phyloP scores from a whole-genome alignment of 2,329 filamentous ascomycete genomes.

The Fusarium xyrophilum region DNA sequence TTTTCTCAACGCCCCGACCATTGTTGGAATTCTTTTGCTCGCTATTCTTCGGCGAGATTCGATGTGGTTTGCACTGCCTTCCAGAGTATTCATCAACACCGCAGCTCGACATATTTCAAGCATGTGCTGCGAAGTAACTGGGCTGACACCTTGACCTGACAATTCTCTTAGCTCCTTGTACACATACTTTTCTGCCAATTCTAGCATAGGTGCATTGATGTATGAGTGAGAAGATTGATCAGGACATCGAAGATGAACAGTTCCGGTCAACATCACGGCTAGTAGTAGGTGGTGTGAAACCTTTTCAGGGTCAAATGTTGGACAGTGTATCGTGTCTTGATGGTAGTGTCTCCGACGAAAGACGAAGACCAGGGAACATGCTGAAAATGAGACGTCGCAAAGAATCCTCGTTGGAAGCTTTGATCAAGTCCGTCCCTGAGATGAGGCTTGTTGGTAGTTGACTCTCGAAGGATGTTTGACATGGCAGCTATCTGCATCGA shows the following conservation, averaged over 20 bases:
- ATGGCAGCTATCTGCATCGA: background rate
- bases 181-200: slow-evolving; percentile 23
- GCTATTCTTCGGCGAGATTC: slow-evolving; percentile 9
- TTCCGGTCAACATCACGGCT: background rate
- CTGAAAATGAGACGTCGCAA: slow-evolving; percentile 6
- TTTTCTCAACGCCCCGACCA: slow-evolving; percentile 11
- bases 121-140: background rate
- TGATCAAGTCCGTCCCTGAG: background rate
- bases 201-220: background rate
- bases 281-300: slow-evolving; percentile 12
- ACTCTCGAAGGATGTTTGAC: background rate
- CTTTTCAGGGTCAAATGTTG: slow-evolving; percentile 23
- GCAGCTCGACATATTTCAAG: slow-evolving; percentile 28
- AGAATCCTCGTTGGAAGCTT: background rate
- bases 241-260: background rate
- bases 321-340: slow-evolving; percentile 19
- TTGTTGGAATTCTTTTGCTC: slow-evolving; percentile 2
- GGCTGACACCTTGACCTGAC: background rate
- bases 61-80: slow-evolving; percentile 3
- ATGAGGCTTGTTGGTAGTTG: background rate
- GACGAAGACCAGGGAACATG: background rate
- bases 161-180: slow-evolving; percentile 11
- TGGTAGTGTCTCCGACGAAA: slow-evolving; percentile 22
- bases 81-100: slow-evolving; percentile 1
- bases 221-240: fast-evolving